phyloP scores from a whole-genome alignment of 148 eudicot genomes.

The Chenopodium formosanum region DNA sequence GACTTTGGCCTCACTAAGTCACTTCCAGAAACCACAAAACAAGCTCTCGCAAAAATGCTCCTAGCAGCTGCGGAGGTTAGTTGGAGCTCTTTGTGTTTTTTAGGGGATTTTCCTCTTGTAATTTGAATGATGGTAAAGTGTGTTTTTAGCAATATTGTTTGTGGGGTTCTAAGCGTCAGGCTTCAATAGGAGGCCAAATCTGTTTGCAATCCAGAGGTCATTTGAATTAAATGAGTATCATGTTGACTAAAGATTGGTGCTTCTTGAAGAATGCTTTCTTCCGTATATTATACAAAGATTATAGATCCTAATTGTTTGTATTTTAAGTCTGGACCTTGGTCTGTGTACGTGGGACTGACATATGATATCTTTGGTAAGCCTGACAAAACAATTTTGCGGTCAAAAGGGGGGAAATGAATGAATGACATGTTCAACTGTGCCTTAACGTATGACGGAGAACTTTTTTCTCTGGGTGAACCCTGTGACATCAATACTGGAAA shows the following conservation, averaged over 20 bases:
- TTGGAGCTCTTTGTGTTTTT: constrained; percentile 14
- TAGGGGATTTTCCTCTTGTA: background rate
- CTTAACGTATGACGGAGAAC: background rate
- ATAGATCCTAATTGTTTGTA: background rate
- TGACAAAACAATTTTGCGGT: too few species aligned
- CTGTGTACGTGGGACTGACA: background rate
- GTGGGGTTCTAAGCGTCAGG: background rate
- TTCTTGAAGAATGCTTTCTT: background rate
- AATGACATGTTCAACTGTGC: background rate
- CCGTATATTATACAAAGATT: too few species aligned
- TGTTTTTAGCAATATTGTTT: background rate
- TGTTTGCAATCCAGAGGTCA: background rate
- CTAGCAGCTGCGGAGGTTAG: constrained; percentile 92
- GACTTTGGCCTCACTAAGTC: constrained; percentile 96
- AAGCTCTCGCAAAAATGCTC: constrained; percentile 96
- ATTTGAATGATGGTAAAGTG: background rate
- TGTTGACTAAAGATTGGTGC: background rate
- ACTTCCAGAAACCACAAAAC: constrained; percentile 75
- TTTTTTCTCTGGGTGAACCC: background rate
- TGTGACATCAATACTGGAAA: background rate
- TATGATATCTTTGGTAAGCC: background rate
- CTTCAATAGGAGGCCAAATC: background rate
- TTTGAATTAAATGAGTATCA: background rate
- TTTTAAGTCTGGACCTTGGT: background rate
- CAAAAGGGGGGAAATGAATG: background rate